Conservation (phyloP, 169 alveolate genomes). For the Plasmodium fragile region DNA sequence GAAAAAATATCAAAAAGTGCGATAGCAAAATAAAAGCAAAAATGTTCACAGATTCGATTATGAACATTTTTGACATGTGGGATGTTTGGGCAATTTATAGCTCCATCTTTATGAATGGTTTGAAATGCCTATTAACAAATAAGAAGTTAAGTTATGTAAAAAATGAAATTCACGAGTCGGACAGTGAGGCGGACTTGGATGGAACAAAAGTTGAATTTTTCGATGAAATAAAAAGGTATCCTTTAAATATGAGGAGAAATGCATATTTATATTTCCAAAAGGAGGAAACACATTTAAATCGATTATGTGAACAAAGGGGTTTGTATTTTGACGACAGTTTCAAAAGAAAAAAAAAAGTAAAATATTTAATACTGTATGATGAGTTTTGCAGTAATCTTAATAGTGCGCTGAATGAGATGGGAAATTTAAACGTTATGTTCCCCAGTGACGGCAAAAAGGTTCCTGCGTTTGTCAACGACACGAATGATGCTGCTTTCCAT, state of each 20-base stretch:
- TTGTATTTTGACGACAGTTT: slow-evolving; percentile 58
- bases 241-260: slow-evolving; percentile 59
- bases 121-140: slow-evolving; percentile 45
- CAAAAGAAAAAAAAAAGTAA: slow-evolving; percentile 42
- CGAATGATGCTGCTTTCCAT: background rate
- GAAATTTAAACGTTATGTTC: background rate
- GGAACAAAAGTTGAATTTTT: slow-evolving; percentile 60
- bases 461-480: background rate
- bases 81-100: slow-evolving; percentile 46
- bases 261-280: slow-evolving; percentile 60
- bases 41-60: slow-evolving; percentile 41
- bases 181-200: slow-evolving; percentile 18
- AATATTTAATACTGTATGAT: slow-evolving; percentile 69
- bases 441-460: slow-evolving; percentile 19
- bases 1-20: slow-evolving; percentile 55
- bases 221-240: slow-evolving; percentile 61
- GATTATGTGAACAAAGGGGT: slow-evolving; percentile 70
- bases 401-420: slow-evolving; percentile 13
- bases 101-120: slow-evolving; percentile 46
- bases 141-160: slow-evolving; percentile 57
- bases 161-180: slow-evolving; percentile 25
- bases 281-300: slow-evolving; percentile 40
- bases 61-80: slow-evolving; percentile 59
- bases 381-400: slow-evolving; percentile 26
- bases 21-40: slow-evolving; percentile 67